Conservation (phyloP, 179 eudicot genomes). For the Nepenthes alata region DNA sequence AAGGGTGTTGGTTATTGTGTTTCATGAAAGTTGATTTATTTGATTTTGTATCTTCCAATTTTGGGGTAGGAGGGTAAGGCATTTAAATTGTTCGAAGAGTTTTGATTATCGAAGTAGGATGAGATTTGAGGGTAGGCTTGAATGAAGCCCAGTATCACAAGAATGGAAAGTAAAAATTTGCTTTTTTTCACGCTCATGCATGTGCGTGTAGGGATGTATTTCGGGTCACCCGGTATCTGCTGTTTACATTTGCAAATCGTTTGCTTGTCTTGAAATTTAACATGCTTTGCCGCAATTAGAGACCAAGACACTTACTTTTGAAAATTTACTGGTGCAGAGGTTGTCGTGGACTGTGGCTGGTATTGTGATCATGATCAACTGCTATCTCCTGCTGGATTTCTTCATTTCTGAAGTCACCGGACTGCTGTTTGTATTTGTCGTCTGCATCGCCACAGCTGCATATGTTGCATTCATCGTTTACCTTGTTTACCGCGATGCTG, state of each 20-base stretch:
- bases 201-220: not conserved
- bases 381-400: slow-evolving; percentile 68
- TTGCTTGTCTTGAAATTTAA: not conserved
- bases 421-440: slow-evolving; percentile 28
- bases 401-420: slow-evolving; percentile 57
- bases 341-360: slow-evolving; percentile 77
- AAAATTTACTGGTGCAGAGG: slow-evolving; percentile 29
- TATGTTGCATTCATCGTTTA: slow-evolving; percentile 54
- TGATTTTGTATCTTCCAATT: too few relatives aligned
- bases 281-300: too few relatives aligned
- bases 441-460: slow-evolving; percentile 35
- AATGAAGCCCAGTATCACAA: not conserved
- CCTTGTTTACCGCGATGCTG: slow-evolving; percentile 37
- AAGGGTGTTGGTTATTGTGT: too few relatives aligned
- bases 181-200: not conserved
- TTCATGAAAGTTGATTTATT: too few relatives aligned
- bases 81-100: too few relatives aligned
- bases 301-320: too few relatives aligned
- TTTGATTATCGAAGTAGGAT: too few relatives aligned
- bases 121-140: too few relatives aligned
- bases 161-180: not conserved
- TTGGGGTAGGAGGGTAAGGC: too few relatives aligned
- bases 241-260: not conserved
- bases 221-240: not conserved
- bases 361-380: slow-evolving; percentile 79